Evolutionary conservation across 2,329 filamentous ascomycete genomes (phyloP), one percentile per base, ranked within the genome.

Genomic region (Leptosphaerulina australis): DNA sequence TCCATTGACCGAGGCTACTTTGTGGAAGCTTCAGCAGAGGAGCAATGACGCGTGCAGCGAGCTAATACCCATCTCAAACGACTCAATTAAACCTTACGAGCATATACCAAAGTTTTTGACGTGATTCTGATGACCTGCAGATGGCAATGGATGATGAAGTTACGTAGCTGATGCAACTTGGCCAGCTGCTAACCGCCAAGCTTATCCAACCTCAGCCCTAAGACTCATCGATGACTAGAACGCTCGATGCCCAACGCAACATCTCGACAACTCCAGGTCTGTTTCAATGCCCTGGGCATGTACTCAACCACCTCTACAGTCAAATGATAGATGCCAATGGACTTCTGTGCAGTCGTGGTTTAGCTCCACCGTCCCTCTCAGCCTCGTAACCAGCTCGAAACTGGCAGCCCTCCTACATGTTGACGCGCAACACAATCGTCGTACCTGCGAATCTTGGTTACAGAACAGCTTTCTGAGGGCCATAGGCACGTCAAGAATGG

Each of bases 151-250:
- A 44, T 50, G 58, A 47, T 56, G 44, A 51, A 60, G 52, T 56
- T 57, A 28, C 44, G 36, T 30, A 14, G 37, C 36, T 62, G 54
- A 51, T 60, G 58, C 50, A 56, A 64, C 47, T 55, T 64, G 59
- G 53, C 55, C 52, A 62, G 55, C 55, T 60, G 50, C 49, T 33
- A 29, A 25, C 37, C 53, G 68, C 68, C 68, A 71, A 71, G 68
- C 62, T 43, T 38, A 28, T 38, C 45, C 58, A 60, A 70, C 66
- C 56, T 66, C 60, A 65, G 40, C 33, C 58, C 50, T 46, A 30
- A 44, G 31, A 51, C 47, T 24, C 29, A 4, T 12, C 10, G 20
- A 46, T 30, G 24, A 29, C n/a, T 14, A 36, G 15, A 14, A 25
- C 35, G 28, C 35, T 30, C 18, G 26, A 38, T 22, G 34, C 48